Evolutionary conservation across 768 basidiomycete genomes (phyloP).

Genomic region (Punctularia strigosozonata): DNA sequence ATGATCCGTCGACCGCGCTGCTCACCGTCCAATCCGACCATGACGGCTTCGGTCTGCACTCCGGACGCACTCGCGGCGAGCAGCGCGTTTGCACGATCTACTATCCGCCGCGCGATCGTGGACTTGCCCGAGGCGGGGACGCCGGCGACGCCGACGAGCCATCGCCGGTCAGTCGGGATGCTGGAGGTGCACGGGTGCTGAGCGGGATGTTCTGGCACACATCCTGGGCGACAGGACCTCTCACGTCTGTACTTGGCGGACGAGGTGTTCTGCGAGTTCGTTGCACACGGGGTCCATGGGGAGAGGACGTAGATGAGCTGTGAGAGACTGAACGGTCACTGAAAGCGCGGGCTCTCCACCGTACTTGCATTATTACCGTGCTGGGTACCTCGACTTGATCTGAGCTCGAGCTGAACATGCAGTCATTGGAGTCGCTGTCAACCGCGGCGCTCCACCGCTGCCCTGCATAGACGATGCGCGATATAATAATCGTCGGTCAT

Average conservation of each 20-base stretch:
- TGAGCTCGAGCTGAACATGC: no score
- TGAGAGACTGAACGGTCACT: no score
- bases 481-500: no score
- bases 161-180: slow-evolving; percentile 21
- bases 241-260: slow-evolving; percentile 19
- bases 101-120: slow-evolving; percentile 51
- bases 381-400: no score
- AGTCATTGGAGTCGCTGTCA: no score
- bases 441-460: no score
- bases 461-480: no score
- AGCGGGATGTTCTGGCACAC: background rate
- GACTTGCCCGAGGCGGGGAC: slow-evolving; percentile 87
- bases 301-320: no score
- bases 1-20: slow-evolving; percentile 2
- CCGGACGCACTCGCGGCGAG: slow-evolving; percentile 11
- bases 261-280: slow-evolving; percentile 25
- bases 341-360: no score
- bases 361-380: no score
- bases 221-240: slow-evolving; percentile 2
- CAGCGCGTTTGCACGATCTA: slow-evolving; percentile 37
- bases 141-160: slow-evolving; percentile 65
- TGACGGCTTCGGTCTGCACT: background rate
- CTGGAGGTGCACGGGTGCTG: background rate
- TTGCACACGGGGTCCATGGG: slow-evolving; percentile 29
- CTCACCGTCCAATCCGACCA: slow-evolving; percentile 2